phyloP scores from a whole-genome alignment of 192 early-diverging fungal species.

The Entomortierella parvispora region DNA sequence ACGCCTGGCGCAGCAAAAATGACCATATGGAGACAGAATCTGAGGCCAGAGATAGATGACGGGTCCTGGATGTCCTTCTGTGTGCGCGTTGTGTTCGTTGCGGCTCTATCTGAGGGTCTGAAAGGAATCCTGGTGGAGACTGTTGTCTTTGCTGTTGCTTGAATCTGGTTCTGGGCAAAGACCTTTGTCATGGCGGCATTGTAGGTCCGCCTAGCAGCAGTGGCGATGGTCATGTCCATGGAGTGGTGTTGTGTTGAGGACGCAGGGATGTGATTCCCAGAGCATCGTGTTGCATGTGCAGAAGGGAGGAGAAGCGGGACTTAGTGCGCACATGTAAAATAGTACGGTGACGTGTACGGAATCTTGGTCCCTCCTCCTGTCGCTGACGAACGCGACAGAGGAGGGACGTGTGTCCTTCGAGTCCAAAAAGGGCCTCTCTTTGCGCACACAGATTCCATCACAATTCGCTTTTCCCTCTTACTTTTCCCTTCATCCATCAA shows the following conservation, averaged over 20 bases:
- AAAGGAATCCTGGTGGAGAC: constrained; percentile 12
- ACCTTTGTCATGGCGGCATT: constrained; percentile 18
- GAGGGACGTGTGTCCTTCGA: too few relatives aligned
- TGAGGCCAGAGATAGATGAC: constrained; percentile 38
- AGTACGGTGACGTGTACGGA: too few relatives aligned
- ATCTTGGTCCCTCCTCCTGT: too few relatives aligned
- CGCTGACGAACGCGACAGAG: too few relatives aligned
- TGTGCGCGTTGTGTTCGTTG: not conserved
- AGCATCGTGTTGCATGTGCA: too few relatives aligned
- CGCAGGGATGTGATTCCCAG: not conserved
- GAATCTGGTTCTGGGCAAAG: not conserved
- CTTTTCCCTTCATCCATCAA: too few relatives aligned
- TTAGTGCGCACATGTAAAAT: too few relatives aligned
- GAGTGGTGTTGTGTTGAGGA: not conserved
- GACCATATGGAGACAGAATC: constrained; percentile 49
- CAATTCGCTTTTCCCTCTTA: too few relatives aligned
- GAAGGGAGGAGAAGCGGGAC: too few relatives aligned
- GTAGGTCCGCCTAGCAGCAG: constrained; percentile 1
- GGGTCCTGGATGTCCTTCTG: not conserved
- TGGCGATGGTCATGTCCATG: constrained; percentile 1
- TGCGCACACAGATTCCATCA: too few relatives aligned
- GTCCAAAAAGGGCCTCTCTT: too few relatives aligned
- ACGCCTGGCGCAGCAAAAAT: constrained; percentile 36
- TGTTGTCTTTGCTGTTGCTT: not conserved
- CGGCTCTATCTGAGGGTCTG: constrained; percentile 3